Conservation (phyloP, 768 basidiomycete genomes). For the Collybia mongolica region DNA sequence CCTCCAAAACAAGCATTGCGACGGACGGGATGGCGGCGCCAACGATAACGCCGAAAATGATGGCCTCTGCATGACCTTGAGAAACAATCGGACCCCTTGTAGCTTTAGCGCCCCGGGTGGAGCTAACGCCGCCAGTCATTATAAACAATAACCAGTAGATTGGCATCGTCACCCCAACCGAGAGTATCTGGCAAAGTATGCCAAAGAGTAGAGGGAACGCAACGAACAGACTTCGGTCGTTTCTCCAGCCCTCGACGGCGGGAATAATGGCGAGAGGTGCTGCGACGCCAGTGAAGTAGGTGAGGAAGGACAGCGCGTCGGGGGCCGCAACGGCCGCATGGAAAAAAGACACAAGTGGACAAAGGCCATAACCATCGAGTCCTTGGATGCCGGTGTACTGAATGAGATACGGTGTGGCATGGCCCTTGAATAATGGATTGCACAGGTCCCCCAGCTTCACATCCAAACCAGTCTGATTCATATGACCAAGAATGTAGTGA, state of each 20-base stretch:
- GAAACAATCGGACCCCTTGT: slow-evolving; percentile 25
- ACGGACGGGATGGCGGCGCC: slow-evolving; percentile 47
- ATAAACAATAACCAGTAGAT: slow-evolving; percentile 49
- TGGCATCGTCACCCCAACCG: slow-evolving; percentile 43
- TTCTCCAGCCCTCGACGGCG: slow-evolving; percentile 42
- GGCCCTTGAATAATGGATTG: slow-evolving; percentile 11
- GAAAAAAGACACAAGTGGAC: slow-evolving; percentile 47
- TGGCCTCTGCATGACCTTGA: slow-evolving; percentile 48
- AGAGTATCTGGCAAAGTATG: slow-evolving; percentile 37
- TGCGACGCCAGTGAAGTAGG: slow-evolving; percentile 34
- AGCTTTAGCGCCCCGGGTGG: slow-evolving; percentile 13
- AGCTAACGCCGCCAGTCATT: slow-evolving; percentile 31
- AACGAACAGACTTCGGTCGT: slow-evolving; percentile 30
- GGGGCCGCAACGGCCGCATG: slow-evolving; percentile 34
- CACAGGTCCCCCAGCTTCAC: slow-evolving; percentile 32
- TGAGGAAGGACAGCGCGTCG: slow-evolving; percentile 28
- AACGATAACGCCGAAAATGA: slow-evolving; percentile 45
- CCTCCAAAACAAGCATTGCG: slow-evolving; percentile 40
- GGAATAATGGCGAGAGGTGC: slow-evolving; percentile 39
- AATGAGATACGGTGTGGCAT: slow-evolving; percentile 31
- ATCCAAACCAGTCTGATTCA: slow-evolving; percentile 26
- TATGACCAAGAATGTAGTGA: slow-evolving; percentile 33
- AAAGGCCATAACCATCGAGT: slow-evolving; percentile 36
- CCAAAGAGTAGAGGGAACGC: slow-evolving; percentile 41
- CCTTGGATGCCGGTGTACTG: slow-evolving; percentile 34